A percentile compares a stretch with the other conserved stretches of the same genome.
phyloP scores from a whole-genome alignment of 2,329 filamentous ascomycete species.

The Raffaelea albimanens region DNA sequence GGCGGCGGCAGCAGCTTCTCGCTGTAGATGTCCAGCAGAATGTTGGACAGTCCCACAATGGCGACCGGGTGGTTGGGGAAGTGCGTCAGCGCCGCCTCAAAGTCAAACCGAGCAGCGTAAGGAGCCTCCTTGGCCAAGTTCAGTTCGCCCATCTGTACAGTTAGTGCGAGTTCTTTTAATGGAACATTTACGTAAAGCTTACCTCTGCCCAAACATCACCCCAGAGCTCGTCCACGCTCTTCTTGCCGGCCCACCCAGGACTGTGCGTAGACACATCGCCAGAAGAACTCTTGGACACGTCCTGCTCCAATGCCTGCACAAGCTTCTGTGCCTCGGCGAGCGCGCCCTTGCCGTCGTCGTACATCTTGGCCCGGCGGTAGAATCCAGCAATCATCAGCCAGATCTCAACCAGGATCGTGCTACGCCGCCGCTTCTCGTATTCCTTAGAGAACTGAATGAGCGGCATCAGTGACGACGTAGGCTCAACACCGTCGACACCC shows the following conservation, averaged over 20 bases:
- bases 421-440: slow-evolving; percentile 39
- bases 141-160: slow-evolving; percentile 54
- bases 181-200: slow-evolving; percentile 24
- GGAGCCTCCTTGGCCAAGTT: slow-evolving; percentile 51
- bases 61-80: slow-evolving; percentile 71
- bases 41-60: slow-evolving; percentile 72
- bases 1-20: slow-evolving; percentile 54
- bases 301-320: slow-evolving; percentile 59
- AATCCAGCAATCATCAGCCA: slow-evolving; percentile 88
- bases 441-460: slow-evolving; percentile 45
- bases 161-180: neutral
- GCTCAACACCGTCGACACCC: slow-evolving; percentile 29
- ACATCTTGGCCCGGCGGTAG: slow-evolving; percentile 72
- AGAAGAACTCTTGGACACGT: slow-evolving; percentile 52
- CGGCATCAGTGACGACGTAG: slow-evolving; percentile 38
- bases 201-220: slow-evolving; percentile 78
- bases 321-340: slow-evolving; percentile 74
- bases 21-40: slow-evolving; percentile 78
- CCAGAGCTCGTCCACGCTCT: slow-evolving; percentile 75
- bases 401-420: slow-evolving; percentile 57
- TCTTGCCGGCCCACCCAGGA: slow-evolving; percentile 68
- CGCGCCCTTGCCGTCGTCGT: slow-evolving; percentile 71
- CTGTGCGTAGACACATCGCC: slow-evolving; percentile 49
- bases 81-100: slow-evolving; percentile 73
- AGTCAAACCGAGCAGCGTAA: slow-evolving; percentile 64